A percentile compares a stretch with the other conserved stretches of the same genome.
phyloP scores from a whole-genome alignment of 78 protist genomes.

The Pelomyxa schiedti region DNA sequence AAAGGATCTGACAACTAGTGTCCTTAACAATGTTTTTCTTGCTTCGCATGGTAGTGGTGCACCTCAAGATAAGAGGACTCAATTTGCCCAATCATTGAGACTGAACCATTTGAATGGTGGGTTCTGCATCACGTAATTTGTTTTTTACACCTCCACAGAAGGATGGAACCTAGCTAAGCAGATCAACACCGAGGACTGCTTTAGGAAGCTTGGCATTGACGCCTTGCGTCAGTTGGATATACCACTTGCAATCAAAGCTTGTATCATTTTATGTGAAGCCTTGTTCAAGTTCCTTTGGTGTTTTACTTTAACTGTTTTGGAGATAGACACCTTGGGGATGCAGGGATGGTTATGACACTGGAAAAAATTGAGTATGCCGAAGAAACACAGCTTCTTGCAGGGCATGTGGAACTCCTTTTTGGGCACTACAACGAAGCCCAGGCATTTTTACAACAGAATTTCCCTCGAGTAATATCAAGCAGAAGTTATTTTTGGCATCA shows the following conservation, averaged over 20 bases:
- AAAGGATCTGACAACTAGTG: no score
- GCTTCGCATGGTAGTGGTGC: background rate
- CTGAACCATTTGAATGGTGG: background rate
- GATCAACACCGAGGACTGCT: conserved; percentile 2
- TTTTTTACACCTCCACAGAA: background rate
- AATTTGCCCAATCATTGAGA: background rate
- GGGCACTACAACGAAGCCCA: conserved; percentile 34
- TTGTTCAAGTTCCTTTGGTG: background rate
- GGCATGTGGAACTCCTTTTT: conserved; percentile 39
- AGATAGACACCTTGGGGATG: conserved; percentile 30
- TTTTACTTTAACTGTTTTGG: background rate
- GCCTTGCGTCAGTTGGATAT: conserved; percentile 44
- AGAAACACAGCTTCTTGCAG: conserved; percentile 43
- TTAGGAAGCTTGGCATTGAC: conserved; percentile 5
- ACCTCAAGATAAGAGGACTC: background rate
- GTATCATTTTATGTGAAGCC: background rate
- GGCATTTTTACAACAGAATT: no score
- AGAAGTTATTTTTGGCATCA: conserved; percentile 28
- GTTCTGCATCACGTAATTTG: no score
- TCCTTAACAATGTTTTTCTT: background rate
- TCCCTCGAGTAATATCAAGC: conserved; percentile 7
- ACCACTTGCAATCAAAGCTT: conserved; percentile 23
- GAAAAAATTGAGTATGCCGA: conserved; percentile 17
- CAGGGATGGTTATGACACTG: conserved; percentile 52
- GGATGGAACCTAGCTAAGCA: conserved; percentile 19